Evolutionary conservation across 169 alveolate species (phyloP).

Genomic region (Amoebophrya sp.): DNA sequence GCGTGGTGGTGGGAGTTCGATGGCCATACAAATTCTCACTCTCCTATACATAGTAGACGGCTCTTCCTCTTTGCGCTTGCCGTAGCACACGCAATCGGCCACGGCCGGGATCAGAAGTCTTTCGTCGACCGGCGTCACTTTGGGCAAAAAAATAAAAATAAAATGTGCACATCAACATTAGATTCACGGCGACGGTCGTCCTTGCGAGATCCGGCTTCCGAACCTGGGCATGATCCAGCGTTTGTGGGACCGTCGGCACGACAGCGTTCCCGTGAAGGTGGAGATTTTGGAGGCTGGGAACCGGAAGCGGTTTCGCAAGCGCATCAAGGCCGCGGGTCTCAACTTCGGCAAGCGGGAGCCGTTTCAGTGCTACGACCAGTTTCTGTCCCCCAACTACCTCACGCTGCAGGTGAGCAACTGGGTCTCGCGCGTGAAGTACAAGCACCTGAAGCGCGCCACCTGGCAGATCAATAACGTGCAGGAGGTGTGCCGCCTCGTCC

Average conservation of each 20-base stretch:
- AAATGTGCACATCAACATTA: neutral
- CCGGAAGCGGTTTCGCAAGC: neutral
- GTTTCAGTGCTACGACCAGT: neutral
- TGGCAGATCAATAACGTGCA: neutral
- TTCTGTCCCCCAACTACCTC: neutral
- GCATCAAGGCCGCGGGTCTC: neutral
- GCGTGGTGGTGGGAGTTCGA: too few relatives aligned
- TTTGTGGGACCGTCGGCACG: neutral
- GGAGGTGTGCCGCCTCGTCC: neutral
- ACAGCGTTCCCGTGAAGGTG: neutral
- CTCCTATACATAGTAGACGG: too few relatives aligned
- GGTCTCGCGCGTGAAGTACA: neutral
- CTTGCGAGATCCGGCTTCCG: neutral
- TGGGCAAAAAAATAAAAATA: too few relatives aligned
- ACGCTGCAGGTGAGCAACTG: neutral
- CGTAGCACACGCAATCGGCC: too few relatives aligned
- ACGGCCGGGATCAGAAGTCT: too few relatives aligned
- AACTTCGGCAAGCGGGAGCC: neutral
- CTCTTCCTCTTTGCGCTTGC: too few relatives aligned
- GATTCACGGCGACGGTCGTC: neutral
- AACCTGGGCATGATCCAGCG: neutral
- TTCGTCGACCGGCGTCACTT: too few relatives aligned
- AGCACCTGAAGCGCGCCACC: neutral
- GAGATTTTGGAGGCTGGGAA: neutral
- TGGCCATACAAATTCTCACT: too few relatives aligned